These are phyloP conservation scores for Fusarium illudens DNA, from an alignment of 2,329 filamentous ascomycete species.

Conservation along the genomic window DNA sequence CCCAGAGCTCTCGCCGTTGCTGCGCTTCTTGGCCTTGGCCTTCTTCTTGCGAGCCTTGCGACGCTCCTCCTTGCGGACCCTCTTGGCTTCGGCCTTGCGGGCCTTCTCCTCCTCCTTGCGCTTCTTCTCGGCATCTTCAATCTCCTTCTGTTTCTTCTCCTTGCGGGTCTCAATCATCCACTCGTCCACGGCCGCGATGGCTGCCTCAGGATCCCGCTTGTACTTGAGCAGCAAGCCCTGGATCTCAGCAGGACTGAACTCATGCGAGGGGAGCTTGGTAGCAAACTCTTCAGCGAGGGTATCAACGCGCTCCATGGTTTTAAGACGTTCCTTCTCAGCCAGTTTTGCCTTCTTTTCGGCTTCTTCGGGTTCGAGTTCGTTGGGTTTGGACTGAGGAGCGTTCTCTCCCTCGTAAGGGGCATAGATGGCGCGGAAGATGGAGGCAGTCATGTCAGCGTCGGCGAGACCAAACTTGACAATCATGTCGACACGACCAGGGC, in stretches of 20 bases:
- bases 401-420: conserved; percentile 56
- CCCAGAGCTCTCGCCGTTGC: conserved; percentile 33
- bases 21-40: conserved; percentile 37
- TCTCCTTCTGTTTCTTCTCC: conserved; percentile 58
- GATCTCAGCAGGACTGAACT: conserved; percentile 69
- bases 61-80: conserved; percentile 41
- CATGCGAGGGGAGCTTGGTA: conserved; percentile 58
- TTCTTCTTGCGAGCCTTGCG: conserved; percentile 38
- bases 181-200: conserved; percentile 55
- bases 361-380: conserved; percentile 28
- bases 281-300: conserved; percentile 59
- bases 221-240: conserved; percentile 66
- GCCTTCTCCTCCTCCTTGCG: conserved; percentile 48
- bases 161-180: conserved; percentile 61
- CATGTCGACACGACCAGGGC: conserved; percentile 69
- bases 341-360: conserved; percentile 44
- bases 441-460: conserved; percentile 59
- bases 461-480: conserved; percentile 65
- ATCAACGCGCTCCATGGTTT: conserved; percentile 53
- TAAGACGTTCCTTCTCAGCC: conserved; percentile 45
- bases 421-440: conserved; percentile 68
- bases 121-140: conserved; percentile 53
- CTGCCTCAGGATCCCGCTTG: conserved; percentile 61
- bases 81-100: conserved; percentile 43
- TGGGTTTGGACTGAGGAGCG: conserved; percentile 14